Evolutionary conservation across 2,329 filamentous ascomycete species (phyloP), one percentile per base, ranked within the genome.

Genomic region (Aspergillus fumigatiaffinis): DNA sequence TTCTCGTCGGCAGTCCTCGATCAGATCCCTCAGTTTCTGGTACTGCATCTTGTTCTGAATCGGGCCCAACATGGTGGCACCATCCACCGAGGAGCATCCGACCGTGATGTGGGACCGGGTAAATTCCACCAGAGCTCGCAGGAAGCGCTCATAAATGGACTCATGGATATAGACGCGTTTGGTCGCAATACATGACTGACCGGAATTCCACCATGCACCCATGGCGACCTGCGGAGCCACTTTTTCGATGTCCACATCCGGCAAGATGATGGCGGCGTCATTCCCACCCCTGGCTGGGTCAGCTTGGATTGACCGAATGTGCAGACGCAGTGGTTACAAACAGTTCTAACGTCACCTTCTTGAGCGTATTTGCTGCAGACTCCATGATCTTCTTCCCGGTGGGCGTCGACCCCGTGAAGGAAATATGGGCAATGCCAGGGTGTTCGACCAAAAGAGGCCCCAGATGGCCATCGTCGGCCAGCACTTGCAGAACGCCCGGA

Each of bases 21-120:
- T 77, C 62, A 85, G 79, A 21, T 71, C 69, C 66, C 80, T 80
- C n/a, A 85, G 81, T 17, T 78, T 79, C 52, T 86, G 80, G 66
- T 80, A 88, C 69, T 89, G 86, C 79, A 84, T 80, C 60, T 79
- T 71, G 71, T 88, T 88, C 60, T 85, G 84, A 2, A 88, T 71
- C 0, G 86, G 86, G 0, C 83, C 81, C 54, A 84, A 79, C 20
- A 81, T 60, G 50, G 78, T 75, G 63, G 57, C 61, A 60, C 60
- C 63, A 56, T 68, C 41, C 4, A 32, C 29, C 4, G 10, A 4
- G 4, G 29, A 32, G 10, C 29, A 32, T 62, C 72, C 78, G 49
- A 74, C 63, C 48, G 69, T 70, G 28, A 75, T 53, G 3, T 32
- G 10, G 3, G 53, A 52, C 49, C 77, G 75, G 28, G 77, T 76